Conservation (phyloP, 2,329 filamentous ascomycete species). For the Cryphonectria carpinicola region DNA sequence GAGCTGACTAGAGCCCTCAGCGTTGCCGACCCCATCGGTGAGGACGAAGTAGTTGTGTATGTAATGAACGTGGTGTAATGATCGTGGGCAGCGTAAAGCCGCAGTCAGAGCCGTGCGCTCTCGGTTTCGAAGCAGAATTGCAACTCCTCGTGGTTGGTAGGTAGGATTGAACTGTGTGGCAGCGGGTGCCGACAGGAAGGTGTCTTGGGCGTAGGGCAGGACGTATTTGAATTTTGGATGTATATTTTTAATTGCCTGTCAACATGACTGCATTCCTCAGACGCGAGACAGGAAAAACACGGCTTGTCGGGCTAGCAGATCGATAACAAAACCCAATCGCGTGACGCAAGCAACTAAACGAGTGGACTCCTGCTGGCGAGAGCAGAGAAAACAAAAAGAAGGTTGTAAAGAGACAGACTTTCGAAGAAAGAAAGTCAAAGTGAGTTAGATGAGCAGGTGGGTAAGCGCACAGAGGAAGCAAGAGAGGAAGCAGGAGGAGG, state of each 20-base stretch:
- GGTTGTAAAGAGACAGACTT: conserved; percentile 12
- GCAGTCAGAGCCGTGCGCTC: conserved; percentile 18
- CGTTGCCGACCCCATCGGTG: conserved; percentile 57
- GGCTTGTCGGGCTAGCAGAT: background rate
- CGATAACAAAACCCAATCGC: conserved; percentile 15
- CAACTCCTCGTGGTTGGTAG: background rate
- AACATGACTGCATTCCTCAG: conserved; percentile 25
- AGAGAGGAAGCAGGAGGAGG: background rate
- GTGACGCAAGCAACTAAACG: conserved; percentile 17
- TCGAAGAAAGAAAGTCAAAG: conserved; percentile 10
- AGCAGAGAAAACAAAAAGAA: conserved; percentile 5
- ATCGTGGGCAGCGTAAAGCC: conserved; percentile 28
- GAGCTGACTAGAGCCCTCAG: conserved; percentile 54
- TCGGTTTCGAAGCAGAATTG: background rate
- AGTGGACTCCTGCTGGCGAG: conserved; percentile 22
- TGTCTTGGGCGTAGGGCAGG: conserved; percentile 20
- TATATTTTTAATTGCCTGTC: conserved; percentile 19
- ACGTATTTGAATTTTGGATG: conserved; percentile 14
- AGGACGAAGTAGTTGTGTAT: conserved; percentile 19
- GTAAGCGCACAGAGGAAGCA: no score
- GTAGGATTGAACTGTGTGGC: conserved; percentile 1
- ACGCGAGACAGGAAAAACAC: conserved; percentile 12
- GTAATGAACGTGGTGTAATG: conserved; percentile 27
- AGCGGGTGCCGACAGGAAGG: background rate
- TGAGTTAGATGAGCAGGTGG: conserved; percentile 15